phyloP scores from a whole-genome alignment of 495 filamentous ascomycete species.

The Lophiotrema nucula region DNA sequence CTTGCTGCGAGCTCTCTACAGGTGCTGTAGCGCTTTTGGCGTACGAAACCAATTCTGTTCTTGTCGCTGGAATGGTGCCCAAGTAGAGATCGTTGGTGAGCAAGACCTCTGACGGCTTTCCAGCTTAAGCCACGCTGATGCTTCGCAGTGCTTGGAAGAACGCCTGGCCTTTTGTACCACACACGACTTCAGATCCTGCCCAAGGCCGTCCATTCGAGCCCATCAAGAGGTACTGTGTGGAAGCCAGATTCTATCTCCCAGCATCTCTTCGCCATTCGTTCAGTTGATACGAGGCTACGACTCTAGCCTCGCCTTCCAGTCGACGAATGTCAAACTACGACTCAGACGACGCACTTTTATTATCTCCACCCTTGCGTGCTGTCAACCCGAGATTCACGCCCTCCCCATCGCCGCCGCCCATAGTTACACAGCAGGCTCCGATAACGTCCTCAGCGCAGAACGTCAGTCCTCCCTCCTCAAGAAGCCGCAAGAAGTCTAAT shows the following conservation, averaged over 20 bases:
- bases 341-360: slow-evolving; percentile 31
- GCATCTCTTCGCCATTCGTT: slow-evolving; percentile 1
- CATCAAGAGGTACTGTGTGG: slow-evolving; percentile 13
- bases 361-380: slow-evolving; percentile 30
- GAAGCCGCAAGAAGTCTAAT: slow-evolving; percentile 35
- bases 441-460: slow-evolving; percentile 22
- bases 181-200: neutral
- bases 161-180: neutral
- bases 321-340: slow-evolving; percentile 36
- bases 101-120: too few species aligned
- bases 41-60: too few species aligned
- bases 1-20: too few species aligned
- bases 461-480: slow-evolving; percentile 34
- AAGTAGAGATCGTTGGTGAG: too few species aligned
- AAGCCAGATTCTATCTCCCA: slow-evolving; percentile 15
- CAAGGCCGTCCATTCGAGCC: slow-evolving; percentile 2
- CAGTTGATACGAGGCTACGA: slow-evolving; percentile 10
- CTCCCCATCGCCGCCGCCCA: slow-evolving; percentile 35
- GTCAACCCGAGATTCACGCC: slow-evolving; percentile 33
- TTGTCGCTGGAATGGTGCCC: too few species aligned
- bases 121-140: slow-evolving; percentile 14
- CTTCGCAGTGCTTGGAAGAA: neutral
- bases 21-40: too few species aligned
- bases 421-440: slow-evolving; percentile 15
- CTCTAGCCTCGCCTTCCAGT: slow-evolving; percentile 20